These are phyloP conservation scores for Aspergillus jensenii DNA, from an alignment of 2,329 filamentous ascomycete genomes.

Conservation along the genomic window DNA sequence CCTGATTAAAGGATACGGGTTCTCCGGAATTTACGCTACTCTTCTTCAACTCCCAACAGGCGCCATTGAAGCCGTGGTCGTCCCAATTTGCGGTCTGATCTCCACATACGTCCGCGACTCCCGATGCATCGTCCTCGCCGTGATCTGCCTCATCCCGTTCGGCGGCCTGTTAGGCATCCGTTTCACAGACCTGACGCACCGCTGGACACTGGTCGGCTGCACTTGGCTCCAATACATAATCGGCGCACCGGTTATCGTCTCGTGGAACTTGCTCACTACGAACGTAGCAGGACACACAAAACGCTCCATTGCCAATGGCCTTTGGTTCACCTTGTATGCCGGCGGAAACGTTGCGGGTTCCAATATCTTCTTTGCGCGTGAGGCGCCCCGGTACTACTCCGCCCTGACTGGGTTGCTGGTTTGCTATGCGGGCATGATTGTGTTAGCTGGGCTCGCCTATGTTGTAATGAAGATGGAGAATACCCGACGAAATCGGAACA, in stretches of 20 bases:
- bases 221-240: slow-evolving; percentile 54
- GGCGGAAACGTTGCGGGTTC: slow-evolving; percentile 52
- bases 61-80: slow-evolving; percentile 31
- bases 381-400: slow-evolving; percentile 47
- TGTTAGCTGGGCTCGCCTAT: slow-evolving; percentile 29
- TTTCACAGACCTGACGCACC: slow-evolving; percentile 47
- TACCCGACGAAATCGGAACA: slow-evolving; percentile 16
- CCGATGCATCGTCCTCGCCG: slow-evolving; percentile 31
- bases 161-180: slow-evolving; percentile 53
- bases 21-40: slow-evolving; percentile 28
- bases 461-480: slow-evolving; percentile 27
- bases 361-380: slow-evolving; percentile 47
- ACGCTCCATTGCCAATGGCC: slow-evolving; percentile 49
- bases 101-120: slow-evolving; percentile 47
- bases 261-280: slow-evolving; percentile 52
- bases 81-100: slow-evolving; percentile 42
- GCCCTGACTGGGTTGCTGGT: slow-evolving; percentile 45
- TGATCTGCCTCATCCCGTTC: slow-evolving; percentile 34
- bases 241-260: slow-evolving; percentile 52
- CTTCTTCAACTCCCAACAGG: slow-evolving; percentile 37
- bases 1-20: slow-evolving; percentile 47
- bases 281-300: slow-evolving; percentile 54
- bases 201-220: slow-evolving; percentile 53
- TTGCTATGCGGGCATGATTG: slow-evolving; percentile 46
- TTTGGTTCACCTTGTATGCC: slow-evolving; percentile 51